Base-by-base conservation (phyloP, 139 green algal genomes). In the Spirogloea muscicola region DNA sequence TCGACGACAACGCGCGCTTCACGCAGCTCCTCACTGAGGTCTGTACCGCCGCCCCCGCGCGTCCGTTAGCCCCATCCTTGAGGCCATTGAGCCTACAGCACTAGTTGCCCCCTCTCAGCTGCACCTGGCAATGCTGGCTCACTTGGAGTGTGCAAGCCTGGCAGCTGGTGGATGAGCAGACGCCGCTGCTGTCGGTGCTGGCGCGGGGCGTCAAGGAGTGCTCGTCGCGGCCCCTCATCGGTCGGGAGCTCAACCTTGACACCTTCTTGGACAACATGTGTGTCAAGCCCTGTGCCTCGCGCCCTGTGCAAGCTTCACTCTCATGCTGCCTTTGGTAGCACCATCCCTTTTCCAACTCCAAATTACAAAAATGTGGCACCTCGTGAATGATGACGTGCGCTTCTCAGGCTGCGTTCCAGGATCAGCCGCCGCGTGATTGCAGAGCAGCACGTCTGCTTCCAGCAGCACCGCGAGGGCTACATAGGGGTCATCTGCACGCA, bases 361-460 rank as follows among this genome's bases (percentile, higher is more conserved):
- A n/a, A n/a, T n/a, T n/a, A n/a, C n/a, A n/a, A n/a, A n/a, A n/a
- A n/a, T n/a, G n/a, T n/a, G n/a, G n/a, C n/a, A n/a, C n/a, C n/a
- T n/a, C n/a, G n/a, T n/a, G n/a, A n/a, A n/a, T n/a, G n/a, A n/a
- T n/a, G n/a, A n/a, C n/a, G n/a, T n/a, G n/a, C n/a, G 13, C 10
- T 16, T 10, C 52, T 29, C 33, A 62, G 18, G 52, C 49, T 76
- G 27, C 68, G 51, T 6, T 77, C 68, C 2, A 33, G 68, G 1
- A 77, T 77, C 34, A 77, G 69, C 55, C 80, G 91, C 0, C 82
- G 91, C 0, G 88, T 96, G 36, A 86, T 96, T 13, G 91, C 91
- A 3, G 91, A 96, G 89, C 91, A 96, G 84, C 91, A 96, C 85
- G 88, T 96, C 83, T 68, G 88, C 78, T 78, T 96, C 2, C 58